Conservation (phyloP, 805 yeast genomes). For the Nakazawaea ishiwadae region DNA sequence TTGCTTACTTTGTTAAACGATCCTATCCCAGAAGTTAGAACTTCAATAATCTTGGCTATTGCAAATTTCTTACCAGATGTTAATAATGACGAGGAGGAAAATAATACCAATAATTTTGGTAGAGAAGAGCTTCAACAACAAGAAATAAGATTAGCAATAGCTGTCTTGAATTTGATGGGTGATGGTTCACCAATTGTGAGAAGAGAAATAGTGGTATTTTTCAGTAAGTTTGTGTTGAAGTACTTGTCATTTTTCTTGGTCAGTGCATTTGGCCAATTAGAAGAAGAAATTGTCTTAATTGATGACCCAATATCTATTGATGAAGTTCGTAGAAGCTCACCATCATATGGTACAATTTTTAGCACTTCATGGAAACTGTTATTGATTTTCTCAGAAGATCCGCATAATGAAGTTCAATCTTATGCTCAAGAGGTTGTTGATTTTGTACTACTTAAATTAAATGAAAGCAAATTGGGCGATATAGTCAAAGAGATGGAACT, state of each 20-base stretch:
- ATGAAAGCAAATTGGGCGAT: slow-evolving; percentile 60
- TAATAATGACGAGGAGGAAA: slow-evolving; percentile 28
- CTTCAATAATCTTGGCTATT: slow-evolving; percentile 73
- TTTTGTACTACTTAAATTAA: slow-evolving; percentile 57
- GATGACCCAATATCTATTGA: slow-evolving; percentile 60
- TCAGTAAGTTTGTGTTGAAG: slow-evolving; percentile 67
- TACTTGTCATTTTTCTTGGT: slow-evolving; percentile 75
- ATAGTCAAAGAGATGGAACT: slow-evolving; percentile 64
- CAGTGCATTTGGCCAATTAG: slow-evolving; percentile 79
- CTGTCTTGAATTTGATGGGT: slow-evolving; percentile 61
- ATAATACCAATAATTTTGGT: slow-evolving; percentile 19
- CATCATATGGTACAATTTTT: slow-evolving; percentile 85
- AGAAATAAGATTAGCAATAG: slow-evolving; percentile 66
- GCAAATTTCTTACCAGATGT: slow-evolving; percentile 58
- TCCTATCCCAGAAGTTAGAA: slow-evolving; percentile 93
- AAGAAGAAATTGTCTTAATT: slow-evolving; percentile 67
- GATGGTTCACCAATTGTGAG: slow-evolving; percentile 92
- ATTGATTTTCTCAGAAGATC: slow-evolving; percentile 78
- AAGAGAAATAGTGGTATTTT: slow-evolving; percentile 73
- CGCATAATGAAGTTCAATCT: slow-evolving; percentile 73
- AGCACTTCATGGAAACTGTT: slow-evolving; percentile 86
- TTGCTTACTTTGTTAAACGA: slow-evolving; percentile 63
- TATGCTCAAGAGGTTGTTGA: slow-evolving; percentile 75
- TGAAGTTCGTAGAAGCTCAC: slow-evolving; percentile 59
- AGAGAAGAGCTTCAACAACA: slow-evolving; percentile 51